phyloP scores from a whole-genome alignment of 352 stramenopile genomes.

The Phytophthora litchii region DNA sequence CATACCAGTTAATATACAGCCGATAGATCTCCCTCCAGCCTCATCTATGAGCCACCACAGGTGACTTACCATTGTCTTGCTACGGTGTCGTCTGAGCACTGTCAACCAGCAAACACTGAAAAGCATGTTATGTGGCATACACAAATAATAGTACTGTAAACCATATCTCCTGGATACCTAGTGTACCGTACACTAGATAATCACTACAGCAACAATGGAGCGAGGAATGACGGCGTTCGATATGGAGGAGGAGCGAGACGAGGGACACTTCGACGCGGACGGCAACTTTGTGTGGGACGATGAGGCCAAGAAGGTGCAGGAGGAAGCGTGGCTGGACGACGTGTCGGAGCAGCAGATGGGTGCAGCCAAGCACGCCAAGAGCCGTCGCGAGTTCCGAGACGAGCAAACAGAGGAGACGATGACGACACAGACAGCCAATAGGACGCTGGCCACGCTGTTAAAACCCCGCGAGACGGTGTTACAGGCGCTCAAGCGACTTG shows the following conservation, averaged over 20 bases:
- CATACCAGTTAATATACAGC: slow-evolving; percentile 8
- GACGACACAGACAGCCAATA: slow-evolving; percentile 61
- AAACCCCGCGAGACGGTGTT: slow-evolving; percentile 78
- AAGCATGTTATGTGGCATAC: slow-evolving; percentile 7
- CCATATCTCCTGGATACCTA: background rate
- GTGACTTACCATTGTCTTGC: slow-evolving; percentile 33
- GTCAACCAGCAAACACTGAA: slow-evolving; percentile 21
- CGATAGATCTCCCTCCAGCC: background rate
- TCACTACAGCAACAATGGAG: slow-evolving; percentile 20
- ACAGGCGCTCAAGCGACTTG: slow-evolving; percentile 73
- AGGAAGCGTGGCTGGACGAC: slow-evolving; percentile 83
- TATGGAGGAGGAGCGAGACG: slow-evolving; percentile 86
- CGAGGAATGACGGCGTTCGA: slow-evolving; percentile 80
- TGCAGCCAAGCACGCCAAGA: slow-evolving; percentile 65
- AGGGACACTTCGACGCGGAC: slow-evolving; percentile 81
- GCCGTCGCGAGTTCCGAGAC: slow-evolving; percentile 57
- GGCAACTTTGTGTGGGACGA: slow-evolving; percentile 87
- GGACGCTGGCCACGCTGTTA: slow-evolving; percentile 60
- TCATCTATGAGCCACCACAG: slow-evolving; percentile 1
- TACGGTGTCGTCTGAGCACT: slow-evolving; percentile 15
- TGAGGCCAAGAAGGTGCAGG: slow-evolving; percentile 74
- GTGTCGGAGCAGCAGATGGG: slow-evolving; percentile 80
- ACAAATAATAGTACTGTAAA: background rate
- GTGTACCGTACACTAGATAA: background rate
- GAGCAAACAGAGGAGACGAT: slow-evolving; percentile 61